A percentile compares a stretch with the other conserved stretches of the same genome.
Evolutionary conservation across 2,329 filamentous ascomycete species (phyloP).

Genomic region (Paecilomyces formosus): DNA sequence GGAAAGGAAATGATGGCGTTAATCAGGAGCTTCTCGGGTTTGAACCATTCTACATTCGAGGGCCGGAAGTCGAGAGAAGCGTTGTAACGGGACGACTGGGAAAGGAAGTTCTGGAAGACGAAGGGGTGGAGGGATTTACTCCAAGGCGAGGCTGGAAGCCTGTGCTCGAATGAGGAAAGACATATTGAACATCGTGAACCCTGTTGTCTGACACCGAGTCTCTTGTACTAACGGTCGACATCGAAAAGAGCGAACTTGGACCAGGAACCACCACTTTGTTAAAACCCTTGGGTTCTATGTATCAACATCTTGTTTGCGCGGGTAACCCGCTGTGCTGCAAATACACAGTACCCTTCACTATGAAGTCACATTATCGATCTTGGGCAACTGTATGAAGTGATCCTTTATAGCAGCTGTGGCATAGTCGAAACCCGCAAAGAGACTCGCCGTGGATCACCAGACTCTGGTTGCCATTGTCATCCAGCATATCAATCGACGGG

Average conservation of each 20-base stretch:
- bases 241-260: neutral
- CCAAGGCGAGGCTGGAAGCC: constrained; percentile 54
- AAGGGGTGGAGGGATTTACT: constrained; percentile 51
- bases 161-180: constrained; percentile 13
- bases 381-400: no score
- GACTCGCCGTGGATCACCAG: no score
- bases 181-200: neutral
- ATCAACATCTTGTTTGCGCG: no score
- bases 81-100: constrained; percentile 57
- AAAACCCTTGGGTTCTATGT: no score
- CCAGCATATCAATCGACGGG: no score
- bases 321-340: no score
- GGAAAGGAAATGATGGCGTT: constrained; percentile 6
- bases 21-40: constrained; percentile 29
- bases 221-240: neutral
- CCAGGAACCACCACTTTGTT: no score
- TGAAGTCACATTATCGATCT: no score
- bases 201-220: neutral
- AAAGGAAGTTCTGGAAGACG: constrained; percentile 53
- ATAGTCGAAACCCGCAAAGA: no score
- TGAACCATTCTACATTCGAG: constrained; percentile 54
- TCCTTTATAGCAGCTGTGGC: no score
- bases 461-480: no score
- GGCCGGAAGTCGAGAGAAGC: constrained; percentile 56
- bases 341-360: no score